phyloP scores from a whole-genome alignment of 805 yeast species.

The Lipomyces yamadae region DNA sequence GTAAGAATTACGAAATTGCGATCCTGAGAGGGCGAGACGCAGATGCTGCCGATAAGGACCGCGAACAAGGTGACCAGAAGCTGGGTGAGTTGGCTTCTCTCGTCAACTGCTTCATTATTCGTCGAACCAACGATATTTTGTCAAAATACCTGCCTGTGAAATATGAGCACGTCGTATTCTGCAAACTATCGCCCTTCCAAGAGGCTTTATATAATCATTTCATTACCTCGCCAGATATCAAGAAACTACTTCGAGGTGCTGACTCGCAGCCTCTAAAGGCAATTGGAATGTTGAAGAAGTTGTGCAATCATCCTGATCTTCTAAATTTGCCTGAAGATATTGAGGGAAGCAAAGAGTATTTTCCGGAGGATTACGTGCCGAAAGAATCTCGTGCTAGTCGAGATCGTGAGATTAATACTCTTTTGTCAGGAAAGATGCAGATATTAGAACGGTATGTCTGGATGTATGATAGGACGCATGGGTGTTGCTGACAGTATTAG shows the following conservation, averaged over 20 bases:
- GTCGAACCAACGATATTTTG: conserved; percentile 93
- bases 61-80: conserved; percentile 68
- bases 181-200: conserved; percentile 81
- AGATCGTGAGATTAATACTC: conserved; percentile 71
- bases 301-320: conserved; percentile 93
- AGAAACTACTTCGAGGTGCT: conserved; percentile 61
- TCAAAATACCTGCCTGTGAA: conserved; percentile 94
- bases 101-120: conserved; percentile 87
- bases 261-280: conserved; percentile 88
- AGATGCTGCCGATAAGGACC: conserved; percentile 79
- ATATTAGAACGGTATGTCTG: conserved; percentile 58
- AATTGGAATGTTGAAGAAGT: conserved; percentile 82
- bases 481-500: not conserved
- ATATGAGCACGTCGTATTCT: conserved; percentile 96
- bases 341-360: conserved; percentile 61
- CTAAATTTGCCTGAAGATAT: conserved; percentile 75
- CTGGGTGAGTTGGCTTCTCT: conserved; percentile 70
- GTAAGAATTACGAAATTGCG: conserved; percentile 79
- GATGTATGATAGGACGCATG: conserved; percentile 5
- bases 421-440: conserved; percentile 84
- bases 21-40: conserved; percentile 90
- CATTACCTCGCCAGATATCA: conserved; percentile 77
- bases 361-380: conserved; percentile 77
- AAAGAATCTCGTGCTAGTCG: conserved; percentile 56
- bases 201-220: conserved; percentile 69